Conservation (phyloP, 78 protist species). For the Anaeramoeba flamelloides region DNA sequence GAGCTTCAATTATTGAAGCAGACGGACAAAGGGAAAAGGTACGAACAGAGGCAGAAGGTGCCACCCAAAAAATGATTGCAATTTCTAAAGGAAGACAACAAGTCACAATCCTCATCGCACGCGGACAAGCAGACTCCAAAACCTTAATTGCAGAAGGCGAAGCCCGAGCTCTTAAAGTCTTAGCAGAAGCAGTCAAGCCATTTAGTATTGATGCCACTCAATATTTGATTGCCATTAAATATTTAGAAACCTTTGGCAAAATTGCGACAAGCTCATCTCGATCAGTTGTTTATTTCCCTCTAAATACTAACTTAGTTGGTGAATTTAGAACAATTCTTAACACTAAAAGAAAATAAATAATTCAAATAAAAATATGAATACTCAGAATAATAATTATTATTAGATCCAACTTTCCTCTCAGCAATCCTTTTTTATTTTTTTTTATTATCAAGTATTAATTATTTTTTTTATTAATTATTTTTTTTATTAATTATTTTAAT, state of each 20-base stretch:
- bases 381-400: too few relatives aligned
- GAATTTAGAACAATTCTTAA: too few relatives aligned
- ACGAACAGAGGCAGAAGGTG: conserved; percentile 11
- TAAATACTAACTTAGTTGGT: neutral
- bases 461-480: too few relatives aligned
- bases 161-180: neutral
- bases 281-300: neutral
- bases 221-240: neutral
- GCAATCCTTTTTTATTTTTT: too few relatives aligned
- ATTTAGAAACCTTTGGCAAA: neutral
- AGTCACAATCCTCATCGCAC: neutral
- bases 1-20: conserved; percentile 7
- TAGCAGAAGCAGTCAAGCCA: neutral
- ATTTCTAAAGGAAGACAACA: neutral
- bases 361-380: too few relatives aligned
- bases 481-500: too few relatives aligned
- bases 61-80: conserved; percentile 1
- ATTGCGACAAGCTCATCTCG: neutral
- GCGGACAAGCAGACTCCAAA: neutral
- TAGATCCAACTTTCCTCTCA: too few relatives aligned
- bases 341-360: too few relatives aligned
- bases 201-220: conserved; percentile 15
- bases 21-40: conserved; percentile 2
- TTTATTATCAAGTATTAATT: too few relatives aligned
- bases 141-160: conserved; percentile 4